Evolutionary conservation across 2,329 filamentous ascomycete species (phyloP).

Genomic region (Domatiomyces globalis): DNA sequence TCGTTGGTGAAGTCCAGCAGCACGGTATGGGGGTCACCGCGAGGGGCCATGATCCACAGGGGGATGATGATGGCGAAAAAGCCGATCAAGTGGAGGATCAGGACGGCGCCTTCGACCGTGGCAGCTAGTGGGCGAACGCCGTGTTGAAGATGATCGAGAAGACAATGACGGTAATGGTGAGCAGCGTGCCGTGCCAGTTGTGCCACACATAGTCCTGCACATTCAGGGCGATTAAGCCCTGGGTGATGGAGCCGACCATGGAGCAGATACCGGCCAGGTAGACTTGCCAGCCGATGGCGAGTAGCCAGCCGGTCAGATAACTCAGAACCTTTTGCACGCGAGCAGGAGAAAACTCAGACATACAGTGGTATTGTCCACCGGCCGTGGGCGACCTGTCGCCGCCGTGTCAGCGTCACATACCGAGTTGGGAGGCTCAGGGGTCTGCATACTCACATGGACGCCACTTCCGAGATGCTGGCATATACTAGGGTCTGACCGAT

Average conservation of each 20-base stretch:
- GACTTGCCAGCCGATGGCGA: conserved; percentile 23
- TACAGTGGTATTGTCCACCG: conserved; percentile 30
- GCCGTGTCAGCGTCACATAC: not conserved
- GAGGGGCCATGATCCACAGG: conserved; percentile 28
- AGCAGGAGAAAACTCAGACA: conserved; percentile 31
- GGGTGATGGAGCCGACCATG: conserved; percentile 23
- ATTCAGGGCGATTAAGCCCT: conserved; percentile 23
- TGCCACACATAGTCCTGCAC: conserved; percentile 17
- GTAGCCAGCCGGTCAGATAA: conserved; percentile 26
- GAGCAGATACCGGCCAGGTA: conserved; percentile 18
- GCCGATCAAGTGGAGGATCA: conserved; percentile 37
- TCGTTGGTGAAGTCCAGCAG: conserved; percentile 26
- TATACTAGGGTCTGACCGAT: conserved; percentile 3
- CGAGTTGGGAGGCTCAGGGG: not conserved
- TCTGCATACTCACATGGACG: conserved; percentile 27
- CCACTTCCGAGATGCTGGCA: conserved; percentile 34
- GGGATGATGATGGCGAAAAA: conserved; percentile 31
- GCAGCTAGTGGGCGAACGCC: conserved; percentile 14
- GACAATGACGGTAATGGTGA: conserved; percentile 18
- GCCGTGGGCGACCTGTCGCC: conserved; percentile 36
- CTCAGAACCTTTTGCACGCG: conserved; percentile 30
- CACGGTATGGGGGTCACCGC: conserved; percentile 22
- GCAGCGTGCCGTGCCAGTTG: conserved; percentile 22
- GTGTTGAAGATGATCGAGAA: conserved; percentile 22
- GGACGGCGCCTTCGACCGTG: conserved; percentile 36